Conservation (phyloP, 805 yeast species). For the Kluyveromyces lactis region DNA sequence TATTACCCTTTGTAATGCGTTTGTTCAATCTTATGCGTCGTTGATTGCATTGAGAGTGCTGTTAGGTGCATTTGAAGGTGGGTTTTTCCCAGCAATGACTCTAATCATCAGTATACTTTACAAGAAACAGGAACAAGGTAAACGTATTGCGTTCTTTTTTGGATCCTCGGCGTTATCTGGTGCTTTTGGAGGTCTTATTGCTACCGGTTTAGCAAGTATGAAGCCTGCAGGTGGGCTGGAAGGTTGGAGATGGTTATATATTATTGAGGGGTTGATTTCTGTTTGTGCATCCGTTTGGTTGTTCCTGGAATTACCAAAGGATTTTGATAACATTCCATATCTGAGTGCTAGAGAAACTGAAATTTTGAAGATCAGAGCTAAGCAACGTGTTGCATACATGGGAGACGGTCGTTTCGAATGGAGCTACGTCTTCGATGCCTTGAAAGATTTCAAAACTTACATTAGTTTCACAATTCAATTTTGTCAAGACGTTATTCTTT, state of each 20-base stretch:
- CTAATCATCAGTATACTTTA: conserved; percentile 32
- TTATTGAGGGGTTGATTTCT: conserved; percentile 34
- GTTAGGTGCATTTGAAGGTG: conserved; percentile 38
- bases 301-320: conserved; percentile 29
- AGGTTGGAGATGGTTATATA: conserved; percentile 34
- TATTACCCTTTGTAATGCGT: conserved; percentile 29
- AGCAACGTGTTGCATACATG: conserved; percentile 21
- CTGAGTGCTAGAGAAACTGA: conserved; percentile 26
- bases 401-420: conserved; percentile 24
- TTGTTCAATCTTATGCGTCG: conserved; percentile 28
- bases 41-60: conserved; percentile 34
- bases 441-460: conserved; percentile 32
- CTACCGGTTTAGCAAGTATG: conserved; percentile 28
- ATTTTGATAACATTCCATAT: conserved; percentile 25
- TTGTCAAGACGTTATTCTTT: conserved; percentile 35
- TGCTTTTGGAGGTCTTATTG: conserved; percentile 39
- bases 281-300: conserved; percentile 20
- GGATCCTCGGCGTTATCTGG: conserved; percentile 36
- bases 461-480: conserved; percentile 35
- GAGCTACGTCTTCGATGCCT: conserved; percentile 28
- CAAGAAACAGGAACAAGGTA: conserved; percentile 30
- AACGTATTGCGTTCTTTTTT: conserved; percentile 33
- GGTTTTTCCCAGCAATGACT: conserved; percentile 33
- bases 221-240: conserved; percentile 22
- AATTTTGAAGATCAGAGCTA: conserved; percentile 21